These are phyloP conservation scores for Starmerella davenportii DNA, from an alignment of 805 yeast species.

Conservation along the genomic window DNA sequence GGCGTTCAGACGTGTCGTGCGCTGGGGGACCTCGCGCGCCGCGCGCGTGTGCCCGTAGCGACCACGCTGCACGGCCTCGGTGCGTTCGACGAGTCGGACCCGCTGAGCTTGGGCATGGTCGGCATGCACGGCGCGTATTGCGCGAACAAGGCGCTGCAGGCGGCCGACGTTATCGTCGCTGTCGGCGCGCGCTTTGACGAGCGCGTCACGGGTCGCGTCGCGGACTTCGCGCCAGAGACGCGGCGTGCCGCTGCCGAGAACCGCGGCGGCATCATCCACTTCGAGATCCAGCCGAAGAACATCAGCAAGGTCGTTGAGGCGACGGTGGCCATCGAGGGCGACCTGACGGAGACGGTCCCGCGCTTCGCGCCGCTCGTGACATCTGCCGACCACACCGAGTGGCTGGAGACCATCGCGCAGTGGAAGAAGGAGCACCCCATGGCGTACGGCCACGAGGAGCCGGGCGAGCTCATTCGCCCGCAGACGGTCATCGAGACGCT, in stretches of 20 bases:
- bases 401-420: constrained; percentile 55
- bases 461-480: constrained; percentile 49
- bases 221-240: constrained; percentile 88
- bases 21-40: constrained; percentile 70
- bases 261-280: constrained; percentile 92
- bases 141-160: constrained; percentile 86
- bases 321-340: constrained; percentile 93
- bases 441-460: constrained; percentile 58
- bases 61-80: constrained; percentile 91
- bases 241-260: constrained; percentile 70
- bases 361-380: constrained; percentile 60
- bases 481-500: constrained; percentile 76
- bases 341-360: constrained; percentile 62
- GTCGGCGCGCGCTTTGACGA: constrained; percentile 96
- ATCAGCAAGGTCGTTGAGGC: constrained; percentile 91
- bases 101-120: constrained; percentile 81
- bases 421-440: constrained; percentile 87
- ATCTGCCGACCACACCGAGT: constrained; percentile 41
- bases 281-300: constrained; percentile 90
- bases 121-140: constrained; percentile 98
- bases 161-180: constrained; percentile 83
- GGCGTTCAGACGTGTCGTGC: constrained; percentile 50
- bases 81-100: constrained; percentile 80
- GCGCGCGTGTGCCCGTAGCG: constrained; percentile 87
- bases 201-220: constrained; percentile 78